Evolutionary conservation across 2,329 filamentous ascomycete genomes (phyloP).

Genomic region (Tolypocladium endophyticum): DNA sequence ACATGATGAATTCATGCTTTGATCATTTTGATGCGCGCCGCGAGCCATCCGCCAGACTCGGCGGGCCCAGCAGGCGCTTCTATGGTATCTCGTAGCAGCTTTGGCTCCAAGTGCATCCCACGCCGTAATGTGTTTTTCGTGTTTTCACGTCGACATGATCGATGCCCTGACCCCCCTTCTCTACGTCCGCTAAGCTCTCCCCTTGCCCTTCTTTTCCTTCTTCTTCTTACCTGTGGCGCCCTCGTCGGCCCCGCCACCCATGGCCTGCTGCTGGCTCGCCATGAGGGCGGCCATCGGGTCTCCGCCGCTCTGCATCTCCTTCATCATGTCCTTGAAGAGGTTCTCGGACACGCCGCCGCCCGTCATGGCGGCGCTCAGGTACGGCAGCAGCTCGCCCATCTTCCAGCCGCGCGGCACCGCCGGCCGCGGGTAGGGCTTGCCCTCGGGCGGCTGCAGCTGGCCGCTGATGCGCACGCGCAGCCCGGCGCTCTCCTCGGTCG

Average conservation of each 20-base stretch:
- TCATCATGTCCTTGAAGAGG: conserved; percentile 93
- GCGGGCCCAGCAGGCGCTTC: not conserved
- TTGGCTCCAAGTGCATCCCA: not conserved
- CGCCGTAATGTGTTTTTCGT: not conserved
- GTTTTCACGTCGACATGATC: not conserved
- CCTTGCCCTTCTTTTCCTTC: conserved; percentile 41
- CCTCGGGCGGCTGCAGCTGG: conserved; percentile 49
- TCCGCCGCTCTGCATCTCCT: conserved; percentile 60
- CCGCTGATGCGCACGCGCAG: conserved; percentile 65
- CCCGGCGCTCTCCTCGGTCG: conserved; percentile 56
- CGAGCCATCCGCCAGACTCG: not conserved
- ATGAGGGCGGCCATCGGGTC: conserved; percentile 34
- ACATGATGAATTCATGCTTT: not conserved
- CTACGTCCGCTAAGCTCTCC: conserved; percentile 13
- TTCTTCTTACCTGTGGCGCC: conserved; percentile 27
- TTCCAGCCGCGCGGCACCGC: conserved; percentile 84
- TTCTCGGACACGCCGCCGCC: conserved; percentile 93
- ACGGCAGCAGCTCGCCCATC: conserved; percentile 71
- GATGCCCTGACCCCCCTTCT: not conserved
- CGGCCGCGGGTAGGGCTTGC: conserved; percentile 59
- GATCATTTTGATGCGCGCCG: not conserved
- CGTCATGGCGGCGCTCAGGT: conserved; percentile 80
- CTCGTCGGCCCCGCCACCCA: conserved; percentile 8
- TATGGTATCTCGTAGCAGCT: not conserved
- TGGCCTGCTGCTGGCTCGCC: conserved; percentile 15